A percentile compares a stretch with the other conserved stretches of the same genome.
Evolutionary conservation across 2,329 filamentous ascomycete species (phyloP).

Genomic region (Apiospora koreana): DNA sequence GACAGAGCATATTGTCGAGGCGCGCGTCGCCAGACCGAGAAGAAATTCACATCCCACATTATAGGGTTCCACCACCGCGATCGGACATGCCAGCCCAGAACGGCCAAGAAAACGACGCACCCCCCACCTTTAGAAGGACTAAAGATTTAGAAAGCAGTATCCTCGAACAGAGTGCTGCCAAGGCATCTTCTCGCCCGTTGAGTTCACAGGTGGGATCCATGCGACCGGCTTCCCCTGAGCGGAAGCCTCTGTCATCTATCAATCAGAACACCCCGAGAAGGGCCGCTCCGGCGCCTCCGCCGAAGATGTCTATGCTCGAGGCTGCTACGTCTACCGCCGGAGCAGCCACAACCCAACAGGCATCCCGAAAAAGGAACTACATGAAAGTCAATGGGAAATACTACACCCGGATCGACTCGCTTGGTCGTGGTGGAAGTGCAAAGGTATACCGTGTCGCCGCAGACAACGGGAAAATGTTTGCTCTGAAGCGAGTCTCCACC

Average conservation of each 20-base stretch:
- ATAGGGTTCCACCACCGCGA: slow-evolving; percentile 57
- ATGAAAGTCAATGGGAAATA: slow-evolving; percentile 88
- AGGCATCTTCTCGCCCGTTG: slow-evolving; percentile 51
- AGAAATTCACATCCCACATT: slow-evolving; percentile 51
- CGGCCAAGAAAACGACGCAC: slow-evolving; percentile 85
- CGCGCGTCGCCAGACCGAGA: slow-evolving; percentile 34
- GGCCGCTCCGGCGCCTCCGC: slow-evolving; percentile 78
- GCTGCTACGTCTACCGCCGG: slow-evolving; percentile 84
- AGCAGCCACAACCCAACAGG: slow-evolving; percentile 72
- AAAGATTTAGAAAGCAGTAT: slow-evolving; percentile 57
- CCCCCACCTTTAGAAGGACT: slow-evolving; percentile 65
- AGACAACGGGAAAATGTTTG: slow-evolving; percentile 94
- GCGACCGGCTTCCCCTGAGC: slow-evolving; percentile 51
- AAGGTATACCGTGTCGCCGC: slow-evolving; percentile 97
- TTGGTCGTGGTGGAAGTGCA: slow-evolving; percentile 89
- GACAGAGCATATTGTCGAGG: slow-evolving; percentile 26
- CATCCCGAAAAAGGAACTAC: slow-evolving; percentile 75
- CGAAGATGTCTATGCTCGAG: slow-evolving; percentile 96
- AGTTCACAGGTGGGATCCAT: slow-evolving; percentile 43
- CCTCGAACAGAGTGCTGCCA: slow-evolving; percentile 56
- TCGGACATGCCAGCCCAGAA: slow-evolving; percentile 61
- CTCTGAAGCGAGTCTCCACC: slow-evolving; percentile 87
- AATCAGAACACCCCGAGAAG: slow-evolving; percentile 73
- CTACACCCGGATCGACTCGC: slow-evolving; percentile 86
- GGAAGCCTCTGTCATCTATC: slow-evolving; percentile 55